Percentiles rank a stretch among this genome's conserved stretches.
Conservation (phyloP, 176 grass and related monocot species). For the Hordeum marinum region DNA sequence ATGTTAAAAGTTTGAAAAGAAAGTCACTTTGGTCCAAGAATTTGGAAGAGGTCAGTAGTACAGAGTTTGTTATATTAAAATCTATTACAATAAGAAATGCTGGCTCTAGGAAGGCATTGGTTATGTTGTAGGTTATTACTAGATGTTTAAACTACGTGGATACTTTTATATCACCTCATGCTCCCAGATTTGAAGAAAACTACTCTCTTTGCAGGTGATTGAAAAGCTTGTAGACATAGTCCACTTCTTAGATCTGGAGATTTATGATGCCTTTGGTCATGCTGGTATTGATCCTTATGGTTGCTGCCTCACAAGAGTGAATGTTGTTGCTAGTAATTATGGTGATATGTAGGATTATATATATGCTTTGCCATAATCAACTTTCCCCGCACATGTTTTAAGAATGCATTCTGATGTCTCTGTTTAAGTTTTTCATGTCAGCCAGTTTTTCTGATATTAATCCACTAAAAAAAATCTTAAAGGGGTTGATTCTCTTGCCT, state of each 20-base stretch:
- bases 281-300: slow-evolving; percentile 65
- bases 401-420: slow-evolving; percentile 27
- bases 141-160: slow-evolving; percentile 4
- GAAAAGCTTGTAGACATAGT: slow-evolving; percentile 89
- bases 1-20: slow-evolving; percentile 87
- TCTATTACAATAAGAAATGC: slow-evolving; percentile 19
- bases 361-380: slow-evolving; percentile 13
- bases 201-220: slow-evolving; percentile 55
- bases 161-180: neutral
- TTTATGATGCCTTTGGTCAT: slow-evolving; percentile 58
- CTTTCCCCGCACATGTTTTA: neutral
- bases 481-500: neutral
- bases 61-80: slow-evolving; percentile 20
- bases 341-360: slow-evolving; percentile 3
- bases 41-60: slow-evolving; percentile 86
- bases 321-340: slow-evolving; percentile 16
- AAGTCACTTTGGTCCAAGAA: slow-evolving; percentile 93
- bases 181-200: slow-evolving; percentile 18
- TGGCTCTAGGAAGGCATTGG: slow-evolving; percentile 17
- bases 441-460: neutral
- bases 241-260: slow-evolving; percentile 81
- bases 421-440: slow-evolving; percentile 14
- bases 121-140: neutral
- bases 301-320: neutral
- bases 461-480: neutral